Evolutionary conservation across 2,329 filamentous ascomycete genomes (phyloP).

Genomic region (Ophiostoma australiae): DNA sequence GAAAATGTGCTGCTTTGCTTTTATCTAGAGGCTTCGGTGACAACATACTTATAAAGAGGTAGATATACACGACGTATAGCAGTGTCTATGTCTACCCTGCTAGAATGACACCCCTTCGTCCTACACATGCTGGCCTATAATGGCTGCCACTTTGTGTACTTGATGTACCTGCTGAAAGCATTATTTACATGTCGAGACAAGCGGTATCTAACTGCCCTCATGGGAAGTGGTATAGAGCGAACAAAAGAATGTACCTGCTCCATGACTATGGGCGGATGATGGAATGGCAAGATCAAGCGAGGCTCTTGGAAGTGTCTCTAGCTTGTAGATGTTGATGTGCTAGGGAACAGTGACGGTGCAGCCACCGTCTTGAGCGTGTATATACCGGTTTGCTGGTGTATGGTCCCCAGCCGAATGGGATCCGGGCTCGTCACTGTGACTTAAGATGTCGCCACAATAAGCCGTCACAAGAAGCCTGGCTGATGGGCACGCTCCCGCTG

Average conservation of each 20-base stretch:
- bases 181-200: neutral
- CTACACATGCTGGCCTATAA: too few species aligned
- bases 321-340: neutral
- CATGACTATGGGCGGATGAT: neutral
- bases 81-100: neutral
- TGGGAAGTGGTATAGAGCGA: neutral
- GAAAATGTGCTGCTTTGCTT: neutral
- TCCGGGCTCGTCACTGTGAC: neutral
- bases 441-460: neutral
- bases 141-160: neutral
- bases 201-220: too few species aligned
- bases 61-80: neutral
- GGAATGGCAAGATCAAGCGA: constrained; percentile 8
- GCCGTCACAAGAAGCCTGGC: neutral
- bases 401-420: neutral
- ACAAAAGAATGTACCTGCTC: neutral
- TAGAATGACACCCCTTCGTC: too few species aligned
- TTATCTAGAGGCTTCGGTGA: neutral
- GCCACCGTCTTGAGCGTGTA: neutral
- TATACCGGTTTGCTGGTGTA: neutral
- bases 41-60: neutral
- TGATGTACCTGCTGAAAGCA: neutral
- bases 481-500: neutral
- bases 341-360: neutral
- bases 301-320: neutral